These are phyloP conservation scores for Rhinocladiella mackenziei DNA, from an alignment of 2,329 filamentous ascomycete genomes.

Conservation along the genomic window DNA sequence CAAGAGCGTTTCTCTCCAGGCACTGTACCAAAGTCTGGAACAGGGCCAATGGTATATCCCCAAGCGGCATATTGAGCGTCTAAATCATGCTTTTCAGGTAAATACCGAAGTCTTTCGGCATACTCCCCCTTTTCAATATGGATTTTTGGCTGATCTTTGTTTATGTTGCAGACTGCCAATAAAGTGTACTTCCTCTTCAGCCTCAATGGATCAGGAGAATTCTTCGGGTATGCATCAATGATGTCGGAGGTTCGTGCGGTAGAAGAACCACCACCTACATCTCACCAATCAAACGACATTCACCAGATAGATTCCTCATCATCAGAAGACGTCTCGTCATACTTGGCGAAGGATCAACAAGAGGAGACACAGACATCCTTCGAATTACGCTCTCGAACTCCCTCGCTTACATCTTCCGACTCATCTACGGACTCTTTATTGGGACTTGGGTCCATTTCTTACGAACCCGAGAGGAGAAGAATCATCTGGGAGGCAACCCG, in stretches of 20 bases:
- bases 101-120: background rate
- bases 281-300: constrained; percentile 5
- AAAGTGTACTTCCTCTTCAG: constrained; percentile 22
- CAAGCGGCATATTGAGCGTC: constrained; percentile 16
- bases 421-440: too few relatives aligned
- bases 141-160: background rate
- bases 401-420: constrained; percentile 12
- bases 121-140: background rate
- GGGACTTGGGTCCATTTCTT: constrained; percentile 14
- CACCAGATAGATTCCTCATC: background rate
- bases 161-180: constrained; percentile 8
- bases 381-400: constrained; percentile 3
- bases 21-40: constrained; percentile 19
- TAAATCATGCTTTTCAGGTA: constrained; percentile 22
- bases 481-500: constrained; percentile 19
- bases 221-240: constrained; percentile 20
- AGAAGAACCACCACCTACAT: background rate
- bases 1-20: constrained; percentile 20
- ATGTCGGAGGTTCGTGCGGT: constrained; percentile 14
- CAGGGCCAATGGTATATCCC: constrained; percentile 17
- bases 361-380: background rate
- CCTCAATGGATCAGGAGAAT: constrained; percentile 19
- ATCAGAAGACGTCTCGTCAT: background rate
- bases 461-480: constrained; percentile 17
- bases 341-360: background rate